A percentile compares a stretch with the other conserved stretches of the same genome.
Evolutionary conservation across 1,284 basidiomycete genomes (phyloP).

Genomic region (Ceratobasidium sp.): DNA sequence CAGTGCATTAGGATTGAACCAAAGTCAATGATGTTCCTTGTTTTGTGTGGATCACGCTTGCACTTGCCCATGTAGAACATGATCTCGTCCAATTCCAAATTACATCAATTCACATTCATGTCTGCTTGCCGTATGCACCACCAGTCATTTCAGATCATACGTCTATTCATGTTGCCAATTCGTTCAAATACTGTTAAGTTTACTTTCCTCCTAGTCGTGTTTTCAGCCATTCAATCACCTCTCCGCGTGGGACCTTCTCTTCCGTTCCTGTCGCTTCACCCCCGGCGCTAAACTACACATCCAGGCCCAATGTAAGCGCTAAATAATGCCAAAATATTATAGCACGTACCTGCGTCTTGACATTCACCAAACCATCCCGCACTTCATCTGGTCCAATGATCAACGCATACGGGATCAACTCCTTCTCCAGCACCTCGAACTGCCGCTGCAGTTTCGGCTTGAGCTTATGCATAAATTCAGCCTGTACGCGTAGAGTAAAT

Average conservation of each 20-base stretch:
- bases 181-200: not conserved
- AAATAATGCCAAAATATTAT: constrained; percentile 61
- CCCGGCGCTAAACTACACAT: constrained; percentile 63
- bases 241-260: constrained; percentile 72
- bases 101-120: too few species aligned
- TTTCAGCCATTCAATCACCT: constrained; percentile 74
- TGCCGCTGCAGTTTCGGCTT: constrained; percentile 90
- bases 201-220: constrained; percentile 22
- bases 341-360: constrained; percentile 93
- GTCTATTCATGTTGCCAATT: too few species aligned
- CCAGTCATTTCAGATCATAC: too few species aligned
- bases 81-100: too few species aligned
- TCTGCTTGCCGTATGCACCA: too few species aligned
- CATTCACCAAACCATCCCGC: constrained; percentile 81
- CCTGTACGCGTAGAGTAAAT: constrained; percentile 59
- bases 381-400: constrained; percentile 91
- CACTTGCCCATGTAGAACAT: too few species aligned
- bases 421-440: constrained; percentile 91
- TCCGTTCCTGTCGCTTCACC: constrained; percentile 71
- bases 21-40: too few species aligned
- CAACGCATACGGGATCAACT: constrained; percentile 91
- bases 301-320: not conserved
- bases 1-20: too few species aligned
- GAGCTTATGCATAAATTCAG: constrained; percentile 92
- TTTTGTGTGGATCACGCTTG: too few species aligned